These are phyloP conservation scores for Jimgerdemannia lactiflua DNA, from an alignment of 192 early-diverging fungal genomes.

Conservation along the genomic window DNA sequence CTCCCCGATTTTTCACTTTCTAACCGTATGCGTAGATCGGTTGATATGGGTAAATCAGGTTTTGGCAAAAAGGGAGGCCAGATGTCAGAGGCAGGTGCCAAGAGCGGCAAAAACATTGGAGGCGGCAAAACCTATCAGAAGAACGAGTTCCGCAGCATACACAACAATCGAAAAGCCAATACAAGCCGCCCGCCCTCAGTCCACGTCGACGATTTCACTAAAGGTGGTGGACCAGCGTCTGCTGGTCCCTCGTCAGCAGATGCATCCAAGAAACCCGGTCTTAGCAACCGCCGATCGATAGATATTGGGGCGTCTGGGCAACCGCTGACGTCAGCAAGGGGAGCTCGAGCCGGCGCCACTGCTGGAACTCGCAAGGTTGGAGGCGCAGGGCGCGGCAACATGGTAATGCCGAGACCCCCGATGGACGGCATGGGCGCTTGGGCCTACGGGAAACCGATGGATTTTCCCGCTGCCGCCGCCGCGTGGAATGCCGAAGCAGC, in stretches of 20 bases:
- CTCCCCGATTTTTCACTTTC: slow-evolving; percentile 16
- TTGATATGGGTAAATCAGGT: neutral
- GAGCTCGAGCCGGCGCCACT: neutral
- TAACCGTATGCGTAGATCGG: neutral
- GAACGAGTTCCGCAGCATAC: slow-evolving; percentile 30
- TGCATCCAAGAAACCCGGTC: neutral
- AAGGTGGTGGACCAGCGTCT: neutral
- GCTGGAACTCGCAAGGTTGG: neutral
- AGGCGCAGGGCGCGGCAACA: neutral
- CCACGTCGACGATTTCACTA: slow-evolving; percentile 31
- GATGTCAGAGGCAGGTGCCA: neutral
- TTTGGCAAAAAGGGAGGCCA: neutral
- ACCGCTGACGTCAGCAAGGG: neutral
- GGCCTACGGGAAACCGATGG: neutral
- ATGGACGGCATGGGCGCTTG: neutral
- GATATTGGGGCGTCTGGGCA: neutral
- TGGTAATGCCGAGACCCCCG: neutral
- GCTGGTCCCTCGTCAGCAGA: neutral
- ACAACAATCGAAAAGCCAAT: slow-evolving; percentile 25
- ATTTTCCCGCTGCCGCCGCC: neutral
- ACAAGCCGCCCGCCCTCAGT: slow-evolving; percentile 32
- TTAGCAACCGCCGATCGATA: neutral
- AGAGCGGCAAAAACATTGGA: slow-evolving; percentile 24
- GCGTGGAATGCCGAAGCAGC: neutral
- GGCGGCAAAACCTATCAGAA: slow-evolving; percentile 29